Base-by-base conservation (phyloP, 1,139 yeast species). In the Zygosaccharomyces sapae region DNA sequence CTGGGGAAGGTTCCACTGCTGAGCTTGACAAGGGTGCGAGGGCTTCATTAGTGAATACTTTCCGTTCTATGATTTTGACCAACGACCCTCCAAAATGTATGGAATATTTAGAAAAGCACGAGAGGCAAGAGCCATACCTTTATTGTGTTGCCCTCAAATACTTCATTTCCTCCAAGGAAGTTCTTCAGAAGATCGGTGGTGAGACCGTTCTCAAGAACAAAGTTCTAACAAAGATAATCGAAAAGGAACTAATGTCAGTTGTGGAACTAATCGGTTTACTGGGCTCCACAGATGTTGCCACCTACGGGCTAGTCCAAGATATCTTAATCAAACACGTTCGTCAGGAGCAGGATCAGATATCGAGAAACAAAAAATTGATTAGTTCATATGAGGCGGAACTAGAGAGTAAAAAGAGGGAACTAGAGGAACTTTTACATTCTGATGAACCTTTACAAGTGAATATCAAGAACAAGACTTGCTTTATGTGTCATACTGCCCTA, bases 191-290 rank as follows among this genome's bases (percentile, higher is more conserved):
- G 40, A 78, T 86, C 6, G 79, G 84, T 0, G 73, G 74, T 5
- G 73, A 72, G 4, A 77, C 77, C 50, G 74, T 86, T 49, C 60
- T 65, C 44, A 58, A 55, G 42, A 59, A 66, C 34, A 61, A 63
- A 20, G 70, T 89, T 1, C 66, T 90, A 36, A 68, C 74, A 36
- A 76, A 73, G 48, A 77, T 88, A 44, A 75, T 77, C 41, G 67
- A 71, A 5, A 69, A 72, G 12, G 76, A 79, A 47, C 62, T 85
- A 22, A 73, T 87, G 69, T 75, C 94, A 0, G 88, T 95, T 0
- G 65, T 88, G 30, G 96, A 90, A 56, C 72, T 92, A 1, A 71
- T 92, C 10, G 84, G 85, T 52, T 77, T 83, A 1, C 67, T 92
- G 41, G 76, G 90, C 38, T 66, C 74, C 3, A 80, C 80, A 43